Conservation (phyloP, 139 green algal genomes). For the Edaphochlamys debaryana region DNA sequence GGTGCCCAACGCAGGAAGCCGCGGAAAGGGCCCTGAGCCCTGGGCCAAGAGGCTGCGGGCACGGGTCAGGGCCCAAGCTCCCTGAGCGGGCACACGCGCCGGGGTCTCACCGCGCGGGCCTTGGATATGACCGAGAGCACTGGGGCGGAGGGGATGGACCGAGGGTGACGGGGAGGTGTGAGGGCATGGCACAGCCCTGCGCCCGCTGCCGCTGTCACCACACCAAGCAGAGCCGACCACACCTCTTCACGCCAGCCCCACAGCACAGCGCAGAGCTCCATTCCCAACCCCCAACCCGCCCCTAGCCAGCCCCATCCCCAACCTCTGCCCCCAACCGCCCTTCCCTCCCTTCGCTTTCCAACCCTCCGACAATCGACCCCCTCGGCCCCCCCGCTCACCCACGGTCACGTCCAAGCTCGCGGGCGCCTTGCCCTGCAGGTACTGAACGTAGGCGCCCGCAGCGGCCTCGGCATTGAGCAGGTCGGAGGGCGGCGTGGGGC, state of each 20-base stretch:
- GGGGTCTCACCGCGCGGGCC: neutral
- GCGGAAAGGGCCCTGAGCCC: too few relatives aligned
- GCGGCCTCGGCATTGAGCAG: neutral
- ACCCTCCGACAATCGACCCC: neutral
- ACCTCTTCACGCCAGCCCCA: too few relatives aligned
- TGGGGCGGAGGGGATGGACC: too few relatives aligned
- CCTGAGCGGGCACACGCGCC: too few relatives aligned
- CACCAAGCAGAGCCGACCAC: neutral
- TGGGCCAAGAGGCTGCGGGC: too few relatives aligned
- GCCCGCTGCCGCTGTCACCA: neutral
- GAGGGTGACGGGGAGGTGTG: neutral
- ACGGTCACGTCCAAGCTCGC: neutral
- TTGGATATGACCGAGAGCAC: neutral
- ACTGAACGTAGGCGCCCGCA: neutral
- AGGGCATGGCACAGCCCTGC: neutral
- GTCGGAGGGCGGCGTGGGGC: neutral
- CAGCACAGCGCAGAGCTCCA: too few relatives aligned
- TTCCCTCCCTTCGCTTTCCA: neutral
- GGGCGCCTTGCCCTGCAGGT: neutral
- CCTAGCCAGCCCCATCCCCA: too few relatives aligned
- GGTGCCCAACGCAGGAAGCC: too few relatives aligned
- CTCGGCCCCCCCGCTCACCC: neutral
- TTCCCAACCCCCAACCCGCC: too few relatives aligned
- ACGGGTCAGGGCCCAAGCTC: too few relatives aligned
- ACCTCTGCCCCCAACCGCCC: too few relatives aligned